Evolutionary conservation across 495 filamentous ascomycete genomes (phyloP).

Genomic region (Usnea hakonensis): DNA sequence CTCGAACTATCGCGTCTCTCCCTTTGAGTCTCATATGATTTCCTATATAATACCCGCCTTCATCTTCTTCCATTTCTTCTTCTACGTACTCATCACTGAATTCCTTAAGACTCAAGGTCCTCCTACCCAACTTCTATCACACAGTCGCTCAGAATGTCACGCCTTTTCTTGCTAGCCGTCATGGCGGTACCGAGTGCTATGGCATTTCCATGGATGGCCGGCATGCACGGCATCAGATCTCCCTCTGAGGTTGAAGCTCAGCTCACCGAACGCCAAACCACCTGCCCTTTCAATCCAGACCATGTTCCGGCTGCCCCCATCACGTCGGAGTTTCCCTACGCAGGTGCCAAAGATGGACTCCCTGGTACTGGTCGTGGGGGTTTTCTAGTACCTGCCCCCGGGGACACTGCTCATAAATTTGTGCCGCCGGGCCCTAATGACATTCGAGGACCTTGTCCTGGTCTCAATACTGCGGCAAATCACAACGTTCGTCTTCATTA

Average conservation of each 20-base stretch:
- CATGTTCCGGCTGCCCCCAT: conserved; percentile 27
- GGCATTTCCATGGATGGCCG: conserved; percentile 30
- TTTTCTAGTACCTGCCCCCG: conserved; percentile 29
- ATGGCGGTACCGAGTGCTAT: not conserved
- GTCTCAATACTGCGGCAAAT: conserved; percentile 43
- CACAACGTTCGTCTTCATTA: conserved; percentile 29
- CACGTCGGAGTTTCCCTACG: conserved; percentile 31
- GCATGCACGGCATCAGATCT: conserved; percentile 27
- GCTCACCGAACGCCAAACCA: conserved; percentile 19
- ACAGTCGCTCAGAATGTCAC: not conserved
- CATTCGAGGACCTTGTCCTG: conserved; percentile 41
- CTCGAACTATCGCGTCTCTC: too few species aligned
- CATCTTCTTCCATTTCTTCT: not conserved
- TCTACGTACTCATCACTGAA: not conserved
- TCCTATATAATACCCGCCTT: not conserved
- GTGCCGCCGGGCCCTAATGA: conserved; percentile 21
- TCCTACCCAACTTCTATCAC: not conserved
- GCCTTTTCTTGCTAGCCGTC: not conserved
- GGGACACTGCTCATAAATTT: conserved; percentile 26
- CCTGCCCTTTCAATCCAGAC: conserved; percentile 32
- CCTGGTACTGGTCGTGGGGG: conserved; percentile 30
- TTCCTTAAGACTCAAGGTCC: too few species aligned
- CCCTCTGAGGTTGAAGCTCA: conserved; percentile 14
- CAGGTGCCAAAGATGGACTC: conserved; percentile 29
- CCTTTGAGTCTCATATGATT: too few species aligned